Conservation (phyloP, 2,329 filamentous ascomycete species). For the Epichloe brachyelytri region DNA sequence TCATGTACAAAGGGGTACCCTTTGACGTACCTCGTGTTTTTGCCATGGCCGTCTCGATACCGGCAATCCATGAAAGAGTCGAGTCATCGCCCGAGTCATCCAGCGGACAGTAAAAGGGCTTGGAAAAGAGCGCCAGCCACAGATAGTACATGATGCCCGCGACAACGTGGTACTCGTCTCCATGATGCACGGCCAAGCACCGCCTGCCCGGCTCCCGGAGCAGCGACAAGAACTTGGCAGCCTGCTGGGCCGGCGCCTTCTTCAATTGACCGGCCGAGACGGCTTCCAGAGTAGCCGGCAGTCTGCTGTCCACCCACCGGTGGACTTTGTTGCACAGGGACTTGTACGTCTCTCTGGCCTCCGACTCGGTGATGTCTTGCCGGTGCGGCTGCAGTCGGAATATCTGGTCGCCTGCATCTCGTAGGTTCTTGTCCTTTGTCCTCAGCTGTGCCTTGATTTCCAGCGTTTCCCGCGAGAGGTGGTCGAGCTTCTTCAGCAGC, state of each 20-base stretch:
- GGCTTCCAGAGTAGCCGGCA: constrained; percentile 19
- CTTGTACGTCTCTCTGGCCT: constrained; percentile 22
- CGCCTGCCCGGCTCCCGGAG: constrained; percentile 22
- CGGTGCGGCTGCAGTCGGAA: constrained; percentile 20
- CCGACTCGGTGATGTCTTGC: constrained; percentile 23
- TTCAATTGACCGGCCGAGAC: constrained; percentile 16
- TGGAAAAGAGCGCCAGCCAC: constrained; percentile 21
- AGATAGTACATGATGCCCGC: constrained; percentile 26
- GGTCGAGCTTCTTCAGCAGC: constrained; percentile 16
- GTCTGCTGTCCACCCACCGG: constrained; percentile 24
- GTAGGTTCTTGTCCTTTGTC: constrained; percentile 15
- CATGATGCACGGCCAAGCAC: constrained; percentile 16
- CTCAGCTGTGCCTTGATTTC: constrained; percentile 17
- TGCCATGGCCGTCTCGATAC: constrained; percentile 20
- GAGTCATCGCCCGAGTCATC: constrained; percentile 18
- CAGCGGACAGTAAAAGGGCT: constrained; percentile 24
- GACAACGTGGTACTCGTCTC: constrained; percentile 24
- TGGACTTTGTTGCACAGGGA: constrained; percentile 20
- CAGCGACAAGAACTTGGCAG: constrained; percentile 19
- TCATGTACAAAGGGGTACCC: not conserved
- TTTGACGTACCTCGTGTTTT: constrained; percentile 10
- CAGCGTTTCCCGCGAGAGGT: constrained; percentile 18
- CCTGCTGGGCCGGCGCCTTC: constrained; percentile 14
- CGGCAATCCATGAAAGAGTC: constrained; percentile 21
- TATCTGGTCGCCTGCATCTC: constrained; percentile 20